phyloP scores from a whole-genome alignment of 2,329 filamentous ascomycete genomes.

The Penicillium sp. region DNA sequence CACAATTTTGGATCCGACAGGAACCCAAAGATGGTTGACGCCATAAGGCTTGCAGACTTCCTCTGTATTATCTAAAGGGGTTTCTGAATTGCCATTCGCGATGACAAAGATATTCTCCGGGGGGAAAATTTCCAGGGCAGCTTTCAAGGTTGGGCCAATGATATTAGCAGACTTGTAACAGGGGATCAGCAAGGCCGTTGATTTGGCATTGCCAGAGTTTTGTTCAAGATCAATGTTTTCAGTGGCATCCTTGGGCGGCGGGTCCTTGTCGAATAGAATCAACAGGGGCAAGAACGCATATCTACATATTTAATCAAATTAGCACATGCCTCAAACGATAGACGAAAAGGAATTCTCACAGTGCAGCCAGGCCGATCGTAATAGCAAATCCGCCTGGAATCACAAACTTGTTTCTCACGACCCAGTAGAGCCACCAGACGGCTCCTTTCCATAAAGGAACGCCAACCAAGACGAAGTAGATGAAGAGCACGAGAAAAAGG shows the following conservation, averaged over 20 bases:
- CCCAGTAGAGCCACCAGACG: slow-evolving; percentile 49
- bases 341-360: slow-evolving; percentile 31
- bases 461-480: slow-evolving; percentile 54
- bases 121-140: slow-evolving; percentile 53
- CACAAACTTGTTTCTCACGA: slow-evolving; percentile 46
- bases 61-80: slow-evolving; percentile 54
- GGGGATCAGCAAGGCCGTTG: slow-evolving; percentile 51
- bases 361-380: slow-evolving; percentile 40
- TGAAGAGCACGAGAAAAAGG: slow-evolving; percentile 39
- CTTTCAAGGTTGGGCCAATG: slow-evolving; percentile 48
- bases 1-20: slow-evolving; percentile 55
- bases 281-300: slow-evolving; percentile 38
- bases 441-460: slow-evolving; percentile 52
- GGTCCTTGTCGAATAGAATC: slow-evolving; percentile 38
- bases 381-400: slow-evolving; percentile 49
- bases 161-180: slow-evolving; percentile 53
- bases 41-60: slow-evolving; percentile 49
- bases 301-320: slow-evolving; percentile 16
- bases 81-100: slow-evolving; percentile 54
- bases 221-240: slow-evolving; percentile 18
- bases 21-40: slow-evolving; percentile 55
- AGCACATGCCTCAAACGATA: background rate
- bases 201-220: slow-evolving; percentile 30
- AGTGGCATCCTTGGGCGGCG: slow-evolving; percentile 24
- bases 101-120: slow-evolving; percentile 52